Evolutionary conservation across 331 rosid species (phyloP), one percentile per base, ranked within the genome.

Genomic region (Quercus lobata): DNA sequence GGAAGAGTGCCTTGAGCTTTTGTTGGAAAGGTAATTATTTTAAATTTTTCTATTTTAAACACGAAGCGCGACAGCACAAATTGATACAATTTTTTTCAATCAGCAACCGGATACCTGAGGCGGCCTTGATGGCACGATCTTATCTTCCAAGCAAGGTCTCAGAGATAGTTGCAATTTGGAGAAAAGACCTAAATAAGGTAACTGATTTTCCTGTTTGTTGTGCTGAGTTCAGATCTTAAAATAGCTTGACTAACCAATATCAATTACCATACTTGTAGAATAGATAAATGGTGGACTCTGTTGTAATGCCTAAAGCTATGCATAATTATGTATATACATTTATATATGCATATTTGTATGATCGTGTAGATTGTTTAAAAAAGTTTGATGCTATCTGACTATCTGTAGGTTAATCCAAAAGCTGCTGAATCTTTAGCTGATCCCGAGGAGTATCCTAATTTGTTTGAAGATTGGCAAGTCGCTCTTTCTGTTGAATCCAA

Each of bases 71-170:
- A 57, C 75, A 24, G 49, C 12, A 27, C 35, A 77, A 70, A 46
- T 62, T 29, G 55, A 74, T 65, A 83, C 49, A 54, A 41, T 78
- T 69, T 54, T 32, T 54, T 70, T 74, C 82, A 88, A 72, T 77
- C 89, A 96, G 99, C 89, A 93, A 93, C 71, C 96, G 99, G 85
- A 96, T 96, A 83, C 99, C 99, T 72, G 99, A 96, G 88, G 99
- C 99, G 71, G 98, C 99, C 79, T 85, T 96, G 69, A 90, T 96
- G 98, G 99, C 99, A 63, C 87, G 99, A 77, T 96, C 99, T 69
- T 96, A 96, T 92, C 97, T 96, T 84, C 99, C 99, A 77, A 93
- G 99, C 86, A 96, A 92, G 91, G 98, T 96, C 62, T 87, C 98
- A 34, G 98, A 96, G 90, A 92, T 93, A 81, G 98, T 96, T 73